These are phyloP conservation scores for Calocera cornea DNA, from an alignment of 768 basidiomycete species.

Conservation along the genomic window DNA sequence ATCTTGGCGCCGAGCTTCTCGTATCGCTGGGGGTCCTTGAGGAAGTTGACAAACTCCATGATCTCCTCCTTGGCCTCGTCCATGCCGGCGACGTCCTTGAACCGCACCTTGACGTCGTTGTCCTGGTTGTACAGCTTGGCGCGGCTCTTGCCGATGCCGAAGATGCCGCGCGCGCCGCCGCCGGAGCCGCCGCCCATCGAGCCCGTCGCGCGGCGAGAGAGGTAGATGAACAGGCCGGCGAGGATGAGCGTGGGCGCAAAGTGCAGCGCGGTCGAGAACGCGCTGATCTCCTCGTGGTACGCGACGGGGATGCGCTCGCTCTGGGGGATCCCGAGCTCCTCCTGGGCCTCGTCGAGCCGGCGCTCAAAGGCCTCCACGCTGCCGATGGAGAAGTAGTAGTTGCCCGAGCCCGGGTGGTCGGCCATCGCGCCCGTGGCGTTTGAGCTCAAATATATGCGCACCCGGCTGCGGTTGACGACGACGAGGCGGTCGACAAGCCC, in stretches of 20 bases:
- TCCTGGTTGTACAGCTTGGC: constrained; percentile 97
- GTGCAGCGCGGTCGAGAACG: constrained; percentile 65
- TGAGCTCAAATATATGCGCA: constrained; percentile 84
- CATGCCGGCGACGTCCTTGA: constrained; percentile 97
- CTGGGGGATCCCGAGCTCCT: constrained; percentile 80
- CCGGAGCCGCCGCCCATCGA: constrained; percentile 34
- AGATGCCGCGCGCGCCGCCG: constrained; percentile 69
- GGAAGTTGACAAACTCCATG: constrained; percentile 98
- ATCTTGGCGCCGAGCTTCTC: constrained; percentile 97
- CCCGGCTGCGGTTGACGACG: constrained; percentile 80
- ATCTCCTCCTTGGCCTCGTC: constrained; percentile 99
- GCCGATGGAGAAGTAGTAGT: constrained; percentile 93
- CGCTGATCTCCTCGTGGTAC: constrained; percentile 88
- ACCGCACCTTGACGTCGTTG: constrained; percentile 81
- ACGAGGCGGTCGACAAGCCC: constrained; percentile 87
- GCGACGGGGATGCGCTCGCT: constrained; percentile 92
- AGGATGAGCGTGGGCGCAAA: constrained; percentile 93
- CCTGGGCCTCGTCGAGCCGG: constrained; percentile 85
- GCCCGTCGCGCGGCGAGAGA: constrained; percentile 56
- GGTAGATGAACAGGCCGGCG: constrained; percentile 78
- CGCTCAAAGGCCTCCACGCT: constrained; percentile 94
- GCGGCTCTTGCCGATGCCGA: constrained; percentile 90
- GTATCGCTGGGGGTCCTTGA: constrained; percentile 89
- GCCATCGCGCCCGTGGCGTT: constrained; percentile 64
- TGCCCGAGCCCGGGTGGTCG: constrained; percentile 45